Conservation (phyloP, 2,329 filamentous ascomycete species). For the Diaporthe vexans region DNA sequence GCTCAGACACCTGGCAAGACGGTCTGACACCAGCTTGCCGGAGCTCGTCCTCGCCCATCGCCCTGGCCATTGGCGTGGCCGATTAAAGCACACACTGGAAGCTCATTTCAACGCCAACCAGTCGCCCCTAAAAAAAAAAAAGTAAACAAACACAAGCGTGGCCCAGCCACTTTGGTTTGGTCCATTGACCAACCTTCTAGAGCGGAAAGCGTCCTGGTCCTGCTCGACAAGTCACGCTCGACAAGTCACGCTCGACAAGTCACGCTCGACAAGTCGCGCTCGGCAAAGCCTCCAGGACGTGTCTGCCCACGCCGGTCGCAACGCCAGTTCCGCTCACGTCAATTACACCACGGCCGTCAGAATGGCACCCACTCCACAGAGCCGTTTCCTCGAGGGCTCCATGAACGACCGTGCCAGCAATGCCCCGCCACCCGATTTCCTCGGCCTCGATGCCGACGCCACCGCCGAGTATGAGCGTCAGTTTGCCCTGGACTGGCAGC, state of each 20-base stretch:
- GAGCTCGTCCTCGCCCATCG: neutral
- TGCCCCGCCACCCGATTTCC: conserved; percentile 77
- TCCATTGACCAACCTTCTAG: neutral
- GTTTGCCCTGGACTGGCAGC: conserved; percentile 44
- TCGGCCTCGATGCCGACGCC: conserved; percentile 58
- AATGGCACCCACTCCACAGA: conserved; percentile 48
- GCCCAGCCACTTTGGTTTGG: neutral
- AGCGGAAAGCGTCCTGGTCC: neutral
- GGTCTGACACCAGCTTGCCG: neutral
- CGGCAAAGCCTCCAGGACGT: conserved; percentile 14
- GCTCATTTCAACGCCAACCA: conserved; percentile 16
- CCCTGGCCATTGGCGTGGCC: conserved; percentile 11
- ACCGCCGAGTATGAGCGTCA: conserved; percentile 45
- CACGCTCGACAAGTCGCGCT: neutral
- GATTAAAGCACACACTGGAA: neutral
- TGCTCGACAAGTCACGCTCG: no score
- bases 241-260: no score
- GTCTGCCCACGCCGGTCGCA: conserved; percentile 10
- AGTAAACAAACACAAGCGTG: conserved; percentile 24
- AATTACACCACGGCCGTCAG: conserved; percentile 34
- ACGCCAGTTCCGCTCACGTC: conserved; percentile 20
- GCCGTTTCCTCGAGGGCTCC: conserved; percentile 82
- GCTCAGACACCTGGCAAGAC: conserved; percentile 2
- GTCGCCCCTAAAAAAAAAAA: neutral
- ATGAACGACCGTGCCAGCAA: conserved; percentile 86